Base-by-base conservation (phyloP, 225 moss, liverwort and hornwort species). In the Marchantia polymorpha region DNA sequence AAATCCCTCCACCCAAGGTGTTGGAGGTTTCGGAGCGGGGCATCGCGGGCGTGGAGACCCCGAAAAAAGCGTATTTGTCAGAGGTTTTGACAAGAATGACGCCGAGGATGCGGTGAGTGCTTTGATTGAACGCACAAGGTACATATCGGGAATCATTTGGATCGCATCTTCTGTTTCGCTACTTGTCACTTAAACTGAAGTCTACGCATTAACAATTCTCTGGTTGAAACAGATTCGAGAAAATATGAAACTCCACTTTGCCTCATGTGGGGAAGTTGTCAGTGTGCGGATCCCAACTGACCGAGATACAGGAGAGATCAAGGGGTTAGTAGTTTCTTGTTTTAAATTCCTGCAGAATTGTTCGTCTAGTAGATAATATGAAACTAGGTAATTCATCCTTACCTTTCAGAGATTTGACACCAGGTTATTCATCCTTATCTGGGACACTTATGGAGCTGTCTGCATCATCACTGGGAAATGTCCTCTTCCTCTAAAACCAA, bases 21-120 rank as follows among this genome's bases (percentile, higher is more conserved):
- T 87, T 27, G 76, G 82, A 7, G 84, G 85, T 10, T 64, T 61
- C 30, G 73, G 80, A 52, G 85, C 52, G 0, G 76, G 78, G 20
- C 23, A 52, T 56, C 77, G 83, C 26, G 75, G 76, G 13, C 54
- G 52, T 60, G 83, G 83, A 50, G 82, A 87, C 56, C 64, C 81
- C 69, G 93, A 85, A 26, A 83, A 78, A 67, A 93, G 92, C 53
- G 84, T 86, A 0, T 99, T 75, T 64, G 92, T 99, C 3, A 87
- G 83, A 73, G 97, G 97, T 22, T 99, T 99, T 56, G 92, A 95
- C 73, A 93, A 83, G 64, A 86, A 22, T 15, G 83, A 84, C 55
- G 87, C 84, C 22, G 95, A 94, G 85, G 84, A 80, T 48, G 61
- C 79, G 81, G 97, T 99, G 85, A 84, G 87, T 84, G 55, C 60